Conservation (phyloP, 164 flowering plant genomes). For the Vitis cinerea region DNA sequence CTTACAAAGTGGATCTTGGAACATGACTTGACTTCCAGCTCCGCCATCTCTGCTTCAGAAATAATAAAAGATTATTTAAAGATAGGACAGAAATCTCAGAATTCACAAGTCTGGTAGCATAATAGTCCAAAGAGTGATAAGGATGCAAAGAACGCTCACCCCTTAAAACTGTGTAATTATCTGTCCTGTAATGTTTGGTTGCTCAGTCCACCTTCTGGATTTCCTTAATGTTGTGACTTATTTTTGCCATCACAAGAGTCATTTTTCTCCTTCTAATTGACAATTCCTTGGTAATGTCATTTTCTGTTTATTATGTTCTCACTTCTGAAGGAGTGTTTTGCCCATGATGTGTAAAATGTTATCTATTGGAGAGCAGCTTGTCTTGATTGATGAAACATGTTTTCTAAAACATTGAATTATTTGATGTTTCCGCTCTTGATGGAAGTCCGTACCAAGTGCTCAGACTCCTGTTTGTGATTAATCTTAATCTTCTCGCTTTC, state of each 20-base stretch:
- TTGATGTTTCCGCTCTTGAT: constrained; percentile 16
- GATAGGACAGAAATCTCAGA: too few species aligned
- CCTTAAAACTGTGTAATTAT: not conserved
- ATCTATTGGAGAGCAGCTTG: not conserved
- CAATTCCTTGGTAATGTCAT: not conserved
- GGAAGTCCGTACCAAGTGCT: constrained; percentile 11
- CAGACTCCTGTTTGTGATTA: constrained; percentile 21
- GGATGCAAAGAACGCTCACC: constrained; percentile 1
- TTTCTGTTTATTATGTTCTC: not conserved
- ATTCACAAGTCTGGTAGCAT: not conserved
- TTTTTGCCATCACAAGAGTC: not conserved
- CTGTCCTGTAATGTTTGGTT: not conserved
- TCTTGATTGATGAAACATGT: not conserved
- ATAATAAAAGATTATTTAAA: not conserved
- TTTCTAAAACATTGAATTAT: constrained; percentile 4
- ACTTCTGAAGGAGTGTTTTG: not conserved
- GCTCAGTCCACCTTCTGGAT: not conserved
- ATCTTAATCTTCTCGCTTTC: constrained; percentile 43
- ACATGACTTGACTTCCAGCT: not conserved
- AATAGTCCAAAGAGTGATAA: not conserved
- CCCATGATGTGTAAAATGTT: not conserved
- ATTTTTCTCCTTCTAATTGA: not conserved
- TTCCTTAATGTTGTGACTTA: not conserved
- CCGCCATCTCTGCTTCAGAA: constrained; percentile 11
- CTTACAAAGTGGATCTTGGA: constrained; percentile 2